Conservation (phyloP, 495 filamentous ascomycete species). For the Cercophora samala region DNA sequence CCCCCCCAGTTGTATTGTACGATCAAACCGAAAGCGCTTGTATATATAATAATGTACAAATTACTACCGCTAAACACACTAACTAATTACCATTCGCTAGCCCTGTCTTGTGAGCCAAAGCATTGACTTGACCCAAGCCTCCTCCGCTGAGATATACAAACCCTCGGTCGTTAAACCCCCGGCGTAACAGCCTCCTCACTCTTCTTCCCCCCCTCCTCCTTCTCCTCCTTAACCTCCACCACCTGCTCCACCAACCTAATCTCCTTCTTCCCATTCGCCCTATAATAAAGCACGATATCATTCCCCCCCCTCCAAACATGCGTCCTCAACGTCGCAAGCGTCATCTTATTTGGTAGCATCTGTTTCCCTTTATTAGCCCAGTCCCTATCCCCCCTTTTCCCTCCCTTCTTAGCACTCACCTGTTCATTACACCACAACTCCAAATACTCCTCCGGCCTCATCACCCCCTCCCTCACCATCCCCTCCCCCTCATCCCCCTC, state of each 20-base stretch:
- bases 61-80: no score
- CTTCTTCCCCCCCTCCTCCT: slow-evolving; percentile 7
- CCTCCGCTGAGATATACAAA: no score
- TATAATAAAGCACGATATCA: slow-evolving; percentile 88
- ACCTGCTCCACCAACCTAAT: slow-evolving; percentile 34
- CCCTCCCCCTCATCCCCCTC: slow-evolving; percentile 43
- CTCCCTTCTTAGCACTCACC: slow-evolving; percentile 49
- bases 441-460: slow-evolving; percentile 87
- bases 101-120: no score
- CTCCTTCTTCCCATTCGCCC: slow-evolving; percentile 75
- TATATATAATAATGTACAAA: no score
- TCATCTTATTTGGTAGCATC: slow-evolving; percentile 67
- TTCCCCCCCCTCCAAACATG: slow-evolving; percentile 90
- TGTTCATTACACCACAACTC: slow-evolving; percentile 91
- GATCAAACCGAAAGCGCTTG: no score
- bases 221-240: slow-evolving; percentile 7
- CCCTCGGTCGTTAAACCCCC: background rate
- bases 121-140: no score
- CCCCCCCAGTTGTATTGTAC: no score
- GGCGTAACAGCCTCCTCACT: background rate
- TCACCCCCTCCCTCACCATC: slow-evolving; percentile 52
- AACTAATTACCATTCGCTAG: no score
- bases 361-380: slow-evolving; percentile 27
- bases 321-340: slow-evolving; percentile 80
- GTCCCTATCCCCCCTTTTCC: slow-evolving; percentile 5